Evolutionary conservation across 148 eudicot genomes (phyloP), one percentile per base, ranked within the genome.

Genomic region (Vaccinium vitisidaea): DNA sequence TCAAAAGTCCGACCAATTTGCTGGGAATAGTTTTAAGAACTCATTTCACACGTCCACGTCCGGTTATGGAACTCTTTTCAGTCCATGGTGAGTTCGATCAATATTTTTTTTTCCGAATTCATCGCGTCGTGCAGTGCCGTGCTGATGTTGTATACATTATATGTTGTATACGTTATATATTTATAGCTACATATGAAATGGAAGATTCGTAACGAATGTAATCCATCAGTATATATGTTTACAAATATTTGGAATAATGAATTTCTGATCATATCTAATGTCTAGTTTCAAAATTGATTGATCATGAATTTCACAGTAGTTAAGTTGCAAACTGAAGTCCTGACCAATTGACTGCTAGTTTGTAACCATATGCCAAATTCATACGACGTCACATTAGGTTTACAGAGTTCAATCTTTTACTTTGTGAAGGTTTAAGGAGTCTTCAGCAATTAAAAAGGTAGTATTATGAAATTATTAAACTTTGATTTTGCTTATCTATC

Each of bases 41-140:
- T 16, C 52, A 0, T 56, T 71, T 27, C 48, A 49, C 52, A 4
- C 23, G 48, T 43, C 86, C 5, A 50, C 39, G 2, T 27, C 18
- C 7, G 8, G 53, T 56, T 73, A 71, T 49, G 86, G 52, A 49
- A 70, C 80, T 16, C 32, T 55, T 85, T 80, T 46, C 50, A 11
- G 73, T 79, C 78, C 79, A 43, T 27, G 79, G 75, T 10, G 54
- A 39, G 69, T 25, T 43, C 2, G 6, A 39, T 7, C 2, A 46
- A 15, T 25, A 2, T 61, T n/a, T 76, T 23, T 32, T 12, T 8
- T 52, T 25, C 15, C 2, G 15, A 55, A 56, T 18, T 75, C 7
- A 32, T 19, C 13, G 25, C 11, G 25, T 2, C 6, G 8, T 53
- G 80, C 8, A 0, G 1, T 65, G 32, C 18, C 12, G 30, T 48